Base-by-base conservation (phyloP, 257 asterid genomes). In the Fraxinus cuspidata region DNA sequence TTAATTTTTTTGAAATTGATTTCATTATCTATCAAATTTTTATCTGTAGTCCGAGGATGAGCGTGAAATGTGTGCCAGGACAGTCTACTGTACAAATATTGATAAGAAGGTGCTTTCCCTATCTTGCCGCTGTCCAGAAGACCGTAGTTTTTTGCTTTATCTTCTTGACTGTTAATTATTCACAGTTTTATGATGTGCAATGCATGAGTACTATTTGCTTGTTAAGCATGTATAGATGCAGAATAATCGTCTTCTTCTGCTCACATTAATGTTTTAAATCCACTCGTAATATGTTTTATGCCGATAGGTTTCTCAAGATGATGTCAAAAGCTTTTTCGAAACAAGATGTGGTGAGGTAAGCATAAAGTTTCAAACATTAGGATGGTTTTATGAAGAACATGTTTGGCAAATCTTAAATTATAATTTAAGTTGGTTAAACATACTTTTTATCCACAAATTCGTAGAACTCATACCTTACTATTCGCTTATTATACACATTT, bases 31-130 rank as follows among this genome's bases (percentile, higher is more conserved):
- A 38, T 70, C 58, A 58, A 60, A 42, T 77, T 60, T 68, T 72
- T 63, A 60, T 74, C 15, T 79, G 64, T 58, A 94, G 97, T 94
- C 98, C 0, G 97, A 94, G 88, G 97, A 92, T 87, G 98, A 94
- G 79, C 97, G 97, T 10, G 96, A 94, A 86, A 94, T 94, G 98
- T 94, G 98, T 73, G 97, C 97, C 58, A 87, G 94, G 94, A 94
- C 98, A 74, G 98, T 94, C 53, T 94, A 94, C 85, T 92, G 97
- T 86, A 94, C 98, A 76, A 92, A 94, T 81, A 94, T 94, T 74
- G 98, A 94, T 82, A 94, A 90, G 89, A 92, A 88, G 94, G 98
- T 92, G 82, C 32, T 35, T 15, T 37, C 29, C 73, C 16, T 71
- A 73, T 37, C 70, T 29, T n/a, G 64, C 70, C 31, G 47, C 18